Evolutionary conservation across 371 early-diverging fungal species (phyloP).

Genomic region (Lichtheimia ornata): DNA sequence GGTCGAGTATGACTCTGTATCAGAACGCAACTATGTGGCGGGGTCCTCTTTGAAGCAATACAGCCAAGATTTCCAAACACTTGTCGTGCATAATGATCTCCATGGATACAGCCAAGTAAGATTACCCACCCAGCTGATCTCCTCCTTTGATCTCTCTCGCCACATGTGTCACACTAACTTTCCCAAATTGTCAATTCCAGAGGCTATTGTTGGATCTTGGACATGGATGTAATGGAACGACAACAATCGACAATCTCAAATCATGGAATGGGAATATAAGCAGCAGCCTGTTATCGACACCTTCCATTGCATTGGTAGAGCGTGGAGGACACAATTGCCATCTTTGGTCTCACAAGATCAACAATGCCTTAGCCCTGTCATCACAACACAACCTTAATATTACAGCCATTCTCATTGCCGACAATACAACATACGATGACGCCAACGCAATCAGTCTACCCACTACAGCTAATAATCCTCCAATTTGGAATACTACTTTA

Average conservation of each 20-base stretch:
- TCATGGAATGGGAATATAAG: conserved; percentile 6
- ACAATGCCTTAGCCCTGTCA: conserved; percentile 22
- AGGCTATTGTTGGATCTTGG: conserved; percentile 21
- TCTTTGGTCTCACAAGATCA: conserved; percentile 37
- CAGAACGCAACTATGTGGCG: conserved; percentile 1
- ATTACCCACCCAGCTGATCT: too few species aligned
- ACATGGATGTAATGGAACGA: conserved; percentile 7
- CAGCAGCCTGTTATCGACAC: conserved; percentile 4
- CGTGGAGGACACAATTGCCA: conserved; percentile 23
- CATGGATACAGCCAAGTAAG: conserved; percentile 32
- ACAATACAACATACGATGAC: conserved; percentile 21
- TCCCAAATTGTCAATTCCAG: background rate
- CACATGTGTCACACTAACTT: background rate
- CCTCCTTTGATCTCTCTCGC: background rate
- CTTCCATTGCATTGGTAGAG: conserved; percentile 32
- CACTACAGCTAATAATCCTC: conserved; percentile 20
- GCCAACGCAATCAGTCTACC: background rate
- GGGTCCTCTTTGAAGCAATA: conserved; percentile 28
- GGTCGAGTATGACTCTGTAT: conserved; percentile 11
- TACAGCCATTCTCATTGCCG: conserved; percentile 30
- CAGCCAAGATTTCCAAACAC: conserved; percentile 43
- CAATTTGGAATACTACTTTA: conserved; percentile 20
- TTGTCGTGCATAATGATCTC: conserved; percentile 20
- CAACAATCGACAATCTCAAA: conserved; percentile 9
- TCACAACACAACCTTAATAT: conserved; percentile 22